Evolutionary conservation across 164 flowering plant species (phyloP), one percentile per base, ranked within the genome.

Genomic region (Macadamia integrifolia): DNA sequence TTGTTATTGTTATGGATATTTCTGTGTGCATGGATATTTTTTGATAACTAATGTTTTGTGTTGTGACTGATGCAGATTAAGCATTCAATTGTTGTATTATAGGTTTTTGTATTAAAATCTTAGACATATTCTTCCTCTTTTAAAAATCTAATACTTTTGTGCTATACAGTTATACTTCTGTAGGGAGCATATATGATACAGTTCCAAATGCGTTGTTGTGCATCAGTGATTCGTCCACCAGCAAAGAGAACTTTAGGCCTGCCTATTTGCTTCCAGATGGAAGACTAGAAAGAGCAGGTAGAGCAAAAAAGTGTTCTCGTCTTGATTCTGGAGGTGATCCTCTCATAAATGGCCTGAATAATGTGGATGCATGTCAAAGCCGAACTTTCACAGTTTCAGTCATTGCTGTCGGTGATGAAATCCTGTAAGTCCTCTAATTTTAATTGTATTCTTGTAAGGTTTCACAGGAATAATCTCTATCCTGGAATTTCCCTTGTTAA

Each of bases 381-480:
- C 66, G 80, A 66, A 56, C 71, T 31, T 80, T 71, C 15, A 73
- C 82, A 28, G 88, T 90, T 35, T 82, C 91, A 7, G 72, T 76
- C 71, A 83, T 95, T 64, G 85, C 87, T 68, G 93, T 95, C 13
- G 97, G 97, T 35, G 99, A 95, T 84, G 98, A 95, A 81, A 84
- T 92, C 75, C 81, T 95, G 99, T 91, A 86, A 82, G 96, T 86
- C 76, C 71, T 17, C 14, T 53, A 23, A 17, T 53, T 53, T 53
- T 53, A 12, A 53, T 53, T 53, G 18, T 53, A 53, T 53, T 2
- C 5, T 35, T 35, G 40, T 35, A 35, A 2, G 40, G 40, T 35
- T 35, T 35, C 5, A 35, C 40, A 35, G 40, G 0, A 35, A 35
- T 5, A 35, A 2, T 35, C 40, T 5, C 40, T 35, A 35, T 35